Percentiles rank a stretch among this genome's conserved stretches.
phyloP scores from a whole-genome alignment of 495 filamentous ascomycete genomes.

The Annulohypoxylon maeteangense region DNA sequence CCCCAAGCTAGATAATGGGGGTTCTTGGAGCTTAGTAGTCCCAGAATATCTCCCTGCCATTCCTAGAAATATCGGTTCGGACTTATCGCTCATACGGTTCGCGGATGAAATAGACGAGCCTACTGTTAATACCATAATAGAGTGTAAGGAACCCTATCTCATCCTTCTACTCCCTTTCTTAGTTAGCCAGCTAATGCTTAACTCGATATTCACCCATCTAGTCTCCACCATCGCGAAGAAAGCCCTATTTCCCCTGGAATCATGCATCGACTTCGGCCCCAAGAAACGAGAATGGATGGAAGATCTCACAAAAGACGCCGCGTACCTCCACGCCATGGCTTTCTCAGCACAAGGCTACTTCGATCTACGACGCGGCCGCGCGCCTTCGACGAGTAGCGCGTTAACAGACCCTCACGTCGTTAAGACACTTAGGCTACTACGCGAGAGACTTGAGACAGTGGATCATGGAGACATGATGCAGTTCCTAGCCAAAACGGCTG shows the following conservation, averaged over 20 bases:
- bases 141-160: conserved; percentile 38
- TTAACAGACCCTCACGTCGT: conserved; percentile 40
- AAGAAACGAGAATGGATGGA: conserved; percentile 47
- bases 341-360: conserved; percentile 52
- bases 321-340: conserved; percentile 55
- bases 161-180: conserved; percentile 13
- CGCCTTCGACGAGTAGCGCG: neutral
- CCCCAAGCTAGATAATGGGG: neutral
- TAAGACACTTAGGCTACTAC: conserved; percentile 50
- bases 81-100: conserved; percentile 45
- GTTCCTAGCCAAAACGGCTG: conserved; percentile 46
- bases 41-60: neutral
- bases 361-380: conserved; percentile 17
- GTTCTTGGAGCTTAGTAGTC: neutral
- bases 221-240: conserved; percentile 55
- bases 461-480: conserved; percentile 14
- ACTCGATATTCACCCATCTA: conserved; percentile 22
- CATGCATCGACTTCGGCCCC: conserved; percentile 51
- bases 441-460: conserved; percentile 43
- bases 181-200: neutral
- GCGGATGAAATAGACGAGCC: conserved; percentile 40
- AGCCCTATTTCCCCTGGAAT: conserved; percentile 52
- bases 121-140: conserved; percentile 8
- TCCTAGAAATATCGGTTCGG: conserved; percentile 27
- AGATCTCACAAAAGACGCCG: conserved; percentile 49